A percentile compares a stretch with the other conserved stretches of the same genome.
Evolutionary conservation across 208 protist genomes (phyloP).

Genomic region (Acanthamoeba culbertsoni): DNA sequence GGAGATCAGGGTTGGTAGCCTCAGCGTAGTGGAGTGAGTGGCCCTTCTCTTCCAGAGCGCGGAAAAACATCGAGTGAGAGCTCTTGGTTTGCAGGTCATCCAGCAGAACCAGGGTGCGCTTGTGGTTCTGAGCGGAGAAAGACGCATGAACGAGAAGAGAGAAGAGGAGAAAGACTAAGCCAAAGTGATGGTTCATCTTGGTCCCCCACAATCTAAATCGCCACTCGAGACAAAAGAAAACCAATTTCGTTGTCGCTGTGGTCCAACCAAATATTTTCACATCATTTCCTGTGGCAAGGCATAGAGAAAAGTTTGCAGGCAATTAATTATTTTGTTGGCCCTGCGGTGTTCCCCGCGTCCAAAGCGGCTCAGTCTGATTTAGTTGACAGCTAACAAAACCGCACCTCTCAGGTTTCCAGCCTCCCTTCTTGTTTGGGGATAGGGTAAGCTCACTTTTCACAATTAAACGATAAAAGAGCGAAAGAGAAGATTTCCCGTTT

Average conservation of each 20-base stretch:
- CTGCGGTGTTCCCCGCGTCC: no score
- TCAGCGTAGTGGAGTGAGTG: constrained; percentile 62
- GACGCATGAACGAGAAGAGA: not conserved
- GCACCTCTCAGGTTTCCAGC: no score
- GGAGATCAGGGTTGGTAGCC: constrained; percentile 47
- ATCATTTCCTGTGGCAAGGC: not conserved
- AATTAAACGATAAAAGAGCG: no score
- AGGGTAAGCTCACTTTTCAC: no score
- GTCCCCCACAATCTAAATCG: not conserved
- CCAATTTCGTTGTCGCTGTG: not conserved
- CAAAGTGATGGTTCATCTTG: not conserved
- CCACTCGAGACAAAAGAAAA: not conserved
- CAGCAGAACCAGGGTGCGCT: constrained; percentile 65
- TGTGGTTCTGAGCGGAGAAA: constrained; percentile 6
- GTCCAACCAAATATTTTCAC: not conserved
- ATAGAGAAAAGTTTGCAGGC: not conserved
- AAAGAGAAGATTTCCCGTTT: no score
- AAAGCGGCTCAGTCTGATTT: no score
- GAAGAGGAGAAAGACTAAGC: not conserved
- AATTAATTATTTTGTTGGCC: no score
- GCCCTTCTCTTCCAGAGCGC: constrained; percentile 54
- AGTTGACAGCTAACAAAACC: no score
- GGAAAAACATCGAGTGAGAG: constrained; percentile 73
- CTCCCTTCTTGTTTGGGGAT: no score
- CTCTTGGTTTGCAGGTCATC: constrained; percentile 55